A percentile compares a stretch with the other conserved stretches of the same genome.
Evolutionary conservation across 2,329 filamentous ascomycete species (phyloP).

Genomic region (Delphinella strobiligena): DNA sequence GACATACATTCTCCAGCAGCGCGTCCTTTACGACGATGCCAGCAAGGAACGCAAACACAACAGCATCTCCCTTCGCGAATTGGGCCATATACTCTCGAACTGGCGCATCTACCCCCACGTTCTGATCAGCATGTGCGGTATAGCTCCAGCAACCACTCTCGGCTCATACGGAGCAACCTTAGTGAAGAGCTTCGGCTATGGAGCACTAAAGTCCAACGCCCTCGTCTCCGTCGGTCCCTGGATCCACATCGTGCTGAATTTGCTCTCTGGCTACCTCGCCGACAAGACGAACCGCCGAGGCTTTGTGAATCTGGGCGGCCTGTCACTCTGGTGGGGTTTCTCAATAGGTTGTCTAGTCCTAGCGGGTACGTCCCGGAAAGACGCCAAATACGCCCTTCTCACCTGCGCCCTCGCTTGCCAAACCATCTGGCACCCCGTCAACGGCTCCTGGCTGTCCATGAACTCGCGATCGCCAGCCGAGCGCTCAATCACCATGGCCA

Average conservation of each 20-base stretch:
- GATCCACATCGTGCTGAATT: constrained; percentile 10
- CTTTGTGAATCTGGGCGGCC: not conserved
- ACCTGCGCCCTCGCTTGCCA: not conserved
- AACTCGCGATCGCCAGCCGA: constrained; percentile 13
- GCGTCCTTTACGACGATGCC: constrained; percentile 10
- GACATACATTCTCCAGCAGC: constrained; percentile 6
- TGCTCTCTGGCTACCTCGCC: constrained; percentile 9
- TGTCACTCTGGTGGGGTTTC: constrained; percentile 1
- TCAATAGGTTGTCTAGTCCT: not conserved
- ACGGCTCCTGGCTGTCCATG: constrained; percentile 14
- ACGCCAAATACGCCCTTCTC: not conserved
- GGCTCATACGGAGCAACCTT: constrained; percentile 12
- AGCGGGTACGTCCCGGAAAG: not conserved
- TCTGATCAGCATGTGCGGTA: constrained; percentile 10
- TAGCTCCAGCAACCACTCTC: constrained; percentile 11
- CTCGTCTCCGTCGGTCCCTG: constrained; percentile 14
- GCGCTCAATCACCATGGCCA: constrained; percentile 13
- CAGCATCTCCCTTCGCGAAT: constrained; percentile 8
- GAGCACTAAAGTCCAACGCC: constrained; percentile 12
- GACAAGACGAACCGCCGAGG: constrained; percentile 1
- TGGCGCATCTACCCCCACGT: constrained; percentile 14
- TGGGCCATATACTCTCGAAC: constrained; percentile 8
- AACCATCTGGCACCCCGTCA: constrained; percentile 7
- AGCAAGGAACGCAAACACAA: constrained; percentile 8
- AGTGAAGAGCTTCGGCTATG: constrained; percentile 12